A percentile compares a stretch with the other conserved stretches of the same genome.
These are phyloP conservation scores for Clonostachys rosea DNA, from an alignment of 2,329 filamentous ascomycete genomes.

Conservation along the genomic window DNA sequence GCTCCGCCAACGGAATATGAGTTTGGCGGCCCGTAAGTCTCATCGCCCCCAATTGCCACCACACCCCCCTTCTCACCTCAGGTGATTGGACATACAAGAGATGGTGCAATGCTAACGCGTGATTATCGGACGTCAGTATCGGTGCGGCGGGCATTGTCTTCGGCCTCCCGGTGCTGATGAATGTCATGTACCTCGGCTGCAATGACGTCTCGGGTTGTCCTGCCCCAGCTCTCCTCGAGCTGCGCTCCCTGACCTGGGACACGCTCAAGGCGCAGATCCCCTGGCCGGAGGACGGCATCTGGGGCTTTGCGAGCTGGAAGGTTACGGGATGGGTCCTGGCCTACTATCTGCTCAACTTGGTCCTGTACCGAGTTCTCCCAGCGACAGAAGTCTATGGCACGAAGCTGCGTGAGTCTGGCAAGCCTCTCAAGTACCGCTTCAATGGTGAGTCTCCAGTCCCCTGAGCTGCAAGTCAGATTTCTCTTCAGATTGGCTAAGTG, in stretches of 20 bases:
- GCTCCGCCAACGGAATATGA: too few relatives aligned
- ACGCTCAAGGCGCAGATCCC: slow-evolving; percentile 75
- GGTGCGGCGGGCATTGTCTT: slow-evolving; percentile 75
- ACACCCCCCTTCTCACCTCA: too few relatives aligned
- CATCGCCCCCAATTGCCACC: too few relatives aligned
- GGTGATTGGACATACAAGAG: too few relatives aligned
- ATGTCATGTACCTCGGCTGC: slow-evolving; percentile 78
- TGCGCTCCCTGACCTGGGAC: slow-evolving; percentile 64
- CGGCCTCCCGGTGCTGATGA: slow-evolving; percentile 73
- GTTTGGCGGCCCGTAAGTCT: too few relatives aligned
- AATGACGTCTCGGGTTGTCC: slow-evolving; percentile 93
- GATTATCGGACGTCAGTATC: slow-evolving; percentile 14
- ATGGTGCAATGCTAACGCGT: too few relatives aligned
- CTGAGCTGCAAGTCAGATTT: slow-evolving; percentile 61
- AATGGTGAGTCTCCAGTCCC: slow-evolving; percentile 49
- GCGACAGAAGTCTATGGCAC: slow-evolving; percentile 68
- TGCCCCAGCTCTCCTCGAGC: slow-evolving; percentile 72
- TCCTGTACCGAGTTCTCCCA: slow-evolving; percentile 74
- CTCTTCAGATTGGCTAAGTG: slow-evolving; percentile 56
- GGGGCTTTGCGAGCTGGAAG: slow-evolving; percentile 64
- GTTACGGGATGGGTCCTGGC: slow-evolving; percentile 65
- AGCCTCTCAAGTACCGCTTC: slow-evolving; percentile 76
- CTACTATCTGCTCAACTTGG: slow-evolving; percentile 73
- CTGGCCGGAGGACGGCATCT: slow-evolving; percentile 70
- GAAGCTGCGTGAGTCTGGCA: slow-evolving; percentile 62